Base-by-base conservation (phyloP, 805 yeast species). In the Groenewaldozyma salmanticensis region DNA sequence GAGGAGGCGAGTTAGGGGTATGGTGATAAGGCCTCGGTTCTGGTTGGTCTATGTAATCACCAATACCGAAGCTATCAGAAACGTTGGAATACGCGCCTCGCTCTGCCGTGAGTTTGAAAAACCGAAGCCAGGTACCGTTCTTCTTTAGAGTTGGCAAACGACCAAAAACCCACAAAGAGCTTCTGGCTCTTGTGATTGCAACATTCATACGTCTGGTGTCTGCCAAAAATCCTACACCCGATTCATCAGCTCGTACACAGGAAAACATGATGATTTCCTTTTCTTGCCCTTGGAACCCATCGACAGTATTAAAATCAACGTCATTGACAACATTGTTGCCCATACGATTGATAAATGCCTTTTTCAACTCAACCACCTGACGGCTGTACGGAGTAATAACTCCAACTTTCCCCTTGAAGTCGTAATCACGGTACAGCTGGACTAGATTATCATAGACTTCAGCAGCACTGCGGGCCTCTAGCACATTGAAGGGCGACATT, bases 251-350 rank as follows among this genome's bases (percentile, higher is more conserved):
- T 53, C 98, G 74, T 3, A 92, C 99, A 74, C 97, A 90, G 0
- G 97, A 87, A 69, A 92, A 80, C 37, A 92, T 74, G 47, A 92
- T 85, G 36, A 92, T 76, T 48, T 90, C 96, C 60, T 90, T 92
- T 57, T 92, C 99, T 61, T 92, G 97, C 48, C 95, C 96, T 65
- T 87, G 99, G 58, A 88, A 92, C 1, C 97, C 98, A 70, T 92
- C 99, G 45, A 92, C 87, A 0, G 99, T 86, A 55, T 88, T 87
- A 63, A 92, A 87, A 55, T 84, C 94, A 37, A 94, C 76, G 40
- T 74, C 79, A 22, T 73, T 69, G 16, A 71, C 58, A 27, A 90
- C 80, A 3, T 65, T 54, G 2, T 65, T 65, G 7, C 97, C 97
- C 53, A 72, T 81, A 40, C 65, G 65, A 13, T 66, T 64, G 4